These are phyloP conservation scores for Lanmaoa pseudosensibilis DNA, from an alignment of 768 basidiomycete species.

Conservation along the genomic window DNA sequence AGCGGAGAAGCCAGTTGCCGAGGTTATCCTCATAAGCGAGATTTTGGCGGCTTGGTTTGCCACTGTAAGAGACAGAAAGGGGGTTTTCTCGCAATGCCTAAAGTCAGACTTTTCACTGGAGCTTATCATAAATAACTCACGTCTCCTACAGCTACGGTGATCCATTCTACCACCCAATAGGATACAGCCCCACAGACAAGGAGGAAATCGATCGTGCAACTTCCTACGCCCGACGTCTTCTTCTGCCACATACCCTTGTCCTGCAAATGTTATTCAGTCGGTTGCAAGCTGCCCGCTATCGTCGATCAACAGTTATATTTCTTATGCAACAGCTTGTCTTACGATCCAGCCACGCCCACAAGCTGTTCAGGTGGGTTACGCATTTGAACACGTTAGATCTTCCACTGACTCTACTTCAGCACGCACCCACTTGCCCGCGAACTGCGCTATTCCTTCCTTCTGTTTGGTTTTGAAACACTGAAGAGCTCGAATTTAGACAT, in stretches of 20 bases:
- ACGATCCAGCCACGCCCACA: conserved; percentile 70
- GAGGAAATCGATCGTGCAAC: conserved; percentile 73
- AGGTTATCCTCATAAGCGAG: conserved; percentile 83
- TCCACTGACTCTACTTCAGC: conserved; percentile 40
- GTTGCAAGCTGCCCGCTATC: conserved; percentile 90
- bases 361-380: conserved; percentile 65
- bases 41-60: conserved; percentile 85
- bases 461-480: conserved; percentile 91
- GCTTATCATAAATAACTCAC: conserved; percentile 9
- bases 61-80: conserved; percentile 73
- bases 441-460: conserved; percentile 82
- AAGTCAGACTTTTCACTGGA: conserved; percentile 53
- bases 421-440: conserved; percentile 92
- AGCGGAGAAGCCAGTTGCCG: conserved; percentile 76
- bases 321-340: conserved; percentile 83
- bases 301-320: conserved; percentile 79
- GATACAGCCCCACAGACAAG: conserved; percentile 90
- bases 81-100: conserved; percentile 77
- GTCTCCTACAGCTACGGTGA: conserved; percentile 67
- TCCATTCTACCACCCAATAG: conserved; percentile 83
- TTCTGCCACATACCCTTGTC: conserved; percentile 81
- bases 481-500: conserved; percentile 86
- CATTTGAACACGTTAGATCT: neutral
- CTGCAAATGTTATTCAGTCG: conserved; percentile 89
- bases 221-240: conserved; percentile 66